phyloP scores from a whole-genome alignment of 2,329 filamentous ascomycete genomes.

The Pseudogymnoascus sp. region DNA sequence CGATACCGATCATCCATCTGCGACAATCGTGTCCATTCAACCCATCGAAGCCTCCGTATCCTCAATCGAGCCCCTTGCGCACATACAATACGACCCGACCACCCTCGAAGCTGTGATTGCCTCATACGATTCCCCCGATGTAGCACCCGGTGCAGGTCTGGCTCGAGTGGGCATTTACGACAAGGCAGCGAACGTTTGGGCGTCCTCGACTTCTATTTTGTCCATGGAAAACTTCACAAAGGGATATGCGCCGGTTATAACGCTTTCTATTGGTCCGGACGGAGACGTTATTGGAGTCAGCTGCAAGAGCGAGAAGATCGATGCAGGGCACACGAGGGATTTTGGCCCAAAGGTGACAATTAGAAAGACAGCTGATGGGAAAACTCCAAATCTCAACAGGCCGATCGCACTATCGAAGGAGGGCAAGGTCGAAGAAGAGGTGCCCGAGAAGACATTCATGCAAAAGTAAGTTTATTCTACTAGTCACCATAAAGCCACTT shows the following conservation, averaged over 20 bases:
- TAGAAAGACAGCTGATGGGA: slow-evolving; percentile 39
- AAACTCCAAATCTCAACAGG: slow-evolving; percentile 52
- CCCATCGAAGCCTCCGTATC: slow-evolving; percentile 15
- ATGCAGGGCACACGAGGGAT: slow-evolving; percentile 56
- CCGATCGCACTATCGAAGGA: slow-evolving; percentile 53
- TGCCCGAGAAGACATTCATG: slow-evolving; percentile 54
- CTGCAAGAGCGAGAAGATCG: slow-evolving; percentile 48
- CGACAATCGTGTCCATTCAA: slow-evolving; percentile 23
- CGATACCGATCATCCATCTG: background rate
- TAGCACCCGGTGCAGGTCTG: slow-evolving; percentile 36
- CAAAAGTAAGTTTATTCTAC: slow-evolving; percentile 48
- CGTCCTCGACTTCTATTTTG: slow-evolving; percentile 46
- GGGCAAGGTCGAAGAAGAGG: slow-evolving; percentile 47
- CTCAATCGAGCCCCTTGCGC: slow-evolving; percentile 47
- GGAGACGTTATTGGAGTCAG: slow-evolving; percentile 42
- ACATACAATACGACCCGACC: slow-evolving; percentile 46
- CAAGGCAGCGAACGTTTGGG: slow-evolving; percentile 38
- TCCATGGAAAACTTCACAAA: slow-evolving; percentile 50
- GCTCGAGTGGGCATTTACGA: slow-evolving; percentile 53
- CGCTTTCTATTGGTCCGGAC: slow-evolving; percentile 41
- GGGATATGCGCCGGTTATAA: slow-evolving; percentile 50
- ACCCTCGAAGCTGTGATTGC: slow-evolving; percentile 37
- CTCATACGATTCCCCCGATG: slow-evolving; percentile 49
- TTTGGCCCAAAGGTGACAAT: slow-evolving; percentile 54
- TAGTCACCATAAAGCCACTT: background rate